These are phyloP conservation scores for Pseudozyma sp. DNA, from an alignment of 1,284 basidiomycete species.

Conservation along the genomic window DNA sequence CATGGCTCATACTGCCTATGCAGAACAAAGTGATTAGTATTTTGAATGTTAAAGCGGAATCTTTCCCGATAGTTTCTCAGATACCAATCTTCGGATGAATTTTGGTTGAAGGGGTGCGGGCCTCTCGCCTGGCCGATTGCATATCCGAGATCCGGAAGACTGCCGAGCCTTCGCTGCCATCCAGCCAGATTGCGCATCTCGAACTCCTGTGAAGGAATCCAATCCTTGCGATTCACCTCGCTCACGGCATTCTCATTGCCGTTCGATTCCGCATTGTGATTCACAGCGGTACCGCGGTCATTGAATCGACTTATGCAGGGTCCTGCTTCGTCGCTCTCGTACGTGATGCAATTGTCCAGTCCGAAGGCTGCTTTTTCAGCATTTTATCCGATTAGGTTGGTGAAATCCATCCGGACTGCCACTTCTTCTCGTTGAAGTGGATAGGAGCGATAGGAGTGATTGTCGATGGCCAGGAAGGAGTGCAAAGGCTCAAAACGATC, in stretches of 20 bases:
- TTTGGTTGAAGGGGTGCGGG: not conserved
- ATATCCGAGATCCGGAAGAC: conserved; percentile 32
- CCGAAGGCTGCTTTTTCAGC: not conserved
- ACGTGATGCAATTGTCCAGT: conserved; percentile 7
- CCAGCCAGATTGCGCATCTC: too few relatives aligned
- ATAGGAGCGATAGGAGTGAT: too few relatives aligned
- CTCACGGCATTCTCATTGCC: too few relatives aligned
- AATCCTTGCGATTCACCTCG: too few relatives aligned
- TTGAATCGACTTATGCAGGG: conserved; percentile 4
- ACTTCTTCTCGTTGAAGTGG: too few relatives aligned
- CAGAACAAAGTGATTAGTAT: too few relatives aligned
- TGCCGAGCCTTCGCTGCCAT: not conserved
- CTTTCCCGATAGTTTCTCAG: conserved; percentile 15
- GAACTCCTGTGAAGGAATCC: too few relatives aligned
- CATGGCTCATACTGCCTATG: too few relatives aligned
- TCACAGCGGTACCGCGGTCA: too few relatives aligned
- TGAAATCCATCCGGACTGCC: conserved; percentile 1
- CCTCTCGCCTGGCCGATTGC: not conserved
- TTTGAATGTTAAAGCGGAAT: too few relatives aligned
- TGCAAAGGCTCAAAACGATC: too few relatives aligned
- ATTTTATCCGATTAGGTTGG: not conserved
- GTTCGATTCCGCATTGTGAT: too few relatives aligned
- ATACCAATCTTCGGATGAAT: conserved; percentile 14
- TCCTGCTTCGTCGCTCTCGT: conserved; percentile 14
- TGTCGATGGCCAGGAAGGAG: not conserved